These are phyloP conservation scores for Thecaphora thlaspeos DNA, from an alignment of 1,284 basidiomycete species.

Conservation along the genomic window DNA sequence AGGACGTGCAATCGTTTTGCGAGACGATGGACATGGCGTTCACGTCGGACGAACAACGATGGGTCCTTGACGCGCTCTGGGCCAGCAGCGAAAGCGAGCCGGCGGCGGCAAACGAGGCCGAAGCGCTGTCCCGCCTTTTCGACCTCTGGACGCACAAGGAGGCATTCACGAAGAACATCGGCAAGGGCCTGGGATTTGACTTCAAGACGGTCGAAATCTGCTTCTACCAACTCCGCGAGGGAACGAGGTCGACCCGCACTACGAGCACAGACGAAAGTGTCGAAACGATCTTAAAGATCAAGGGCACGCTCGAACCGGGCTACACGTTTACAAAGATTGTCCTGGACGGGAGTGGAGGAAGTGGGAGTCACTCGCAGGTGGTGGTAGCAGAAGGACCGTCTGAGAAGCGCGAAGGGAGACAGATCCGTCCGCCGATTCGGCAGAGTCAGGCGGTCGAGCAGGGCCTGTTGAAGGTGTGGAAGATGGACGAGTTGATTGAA, in stretches of 20 bases:
- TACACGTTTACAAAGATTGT: slow-evolving; percentile 32
- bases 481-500: slow-evolving; percentile 11
- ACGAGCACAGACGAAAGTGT: no score
- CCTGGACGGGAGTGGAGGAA: slow-evolving; percentile 8
- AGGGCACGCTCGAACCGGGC: slow-evolving; percentile 2
- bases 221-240: slow-evolving; percentile 6
- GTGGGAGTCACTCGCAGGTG: slow-evolving; percentile 11
- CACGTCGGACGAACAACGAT: slow-evolving; percentile 29
- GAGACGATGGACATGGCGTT: slow-evolving; percentile 50
- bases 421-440: slow-evolving; percentile 2
- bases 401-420: not conserved
- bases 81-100: not conserved
- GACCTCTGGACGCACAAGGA: slow-evolving; percentile 56
- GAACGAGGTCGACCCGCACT: not conserved
- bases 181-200: slow-evolving; percentile 51
- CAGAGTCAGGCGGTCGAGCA: slow-evolving; percentile 2
- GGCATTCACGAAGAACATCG: slow-evolving; percentile 52
- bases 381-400: slow-evolving; percentile 15
- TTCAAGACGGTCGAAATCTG: slow-evolving; percentile 37
- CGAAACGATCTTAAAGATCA: slow-evolving; percentile 4
- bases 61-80: slow-evolving; percentile 19
- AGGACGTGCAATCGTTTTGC: slow-evolving; percentile 22
- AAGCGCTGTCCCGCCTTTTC: slow-evolving; percentile 29
- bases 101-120: not conserved
- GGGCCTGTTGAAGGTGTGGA: slow-evolving; percentile 14